Base-by-base conservation (phyloP, 352 stramenopile species). In the Globisporangium megalacanthum region DNA sequence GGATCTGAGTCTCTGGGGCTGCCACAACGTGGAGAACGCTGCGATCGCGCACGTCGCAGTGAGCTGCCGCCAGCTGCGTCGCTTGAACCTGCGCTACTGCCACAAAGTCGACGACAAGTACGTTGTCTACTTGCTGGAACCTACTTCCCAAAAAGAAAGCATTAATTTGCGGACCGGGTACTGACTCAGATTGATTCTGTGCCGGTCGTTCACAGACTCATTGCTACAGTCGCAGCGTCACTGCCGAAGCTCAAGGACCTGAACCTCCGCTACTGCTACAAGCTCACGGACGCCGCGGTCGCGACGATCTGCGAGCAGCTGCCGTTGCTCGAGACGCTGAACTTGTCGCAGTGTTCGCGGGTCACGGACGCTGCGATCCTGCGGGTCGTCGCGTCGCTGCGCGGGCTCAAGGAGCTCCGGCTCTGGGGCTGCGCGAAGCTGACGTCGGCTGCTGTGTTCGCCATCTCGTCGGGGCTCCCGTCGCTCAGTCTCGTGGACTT, bases 191-290 rank as follows among this genome's bases (percentile, higher is more conserved):
- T 29, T 25, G 9, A 19, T 1, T 42, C 29, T 1, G 31, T 36
- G 49, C 14, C 45, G 44, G 14, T 29, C 25, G 25, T 29, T 29
- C 25, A 4, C 20, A 62, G 61, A 22, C 65, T 93, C 8, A 75
- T 92, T 10, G 62, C 73, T 8, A 72, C 69, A 19, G 77, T 95
- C 54, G 81, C 72, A 3, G 19, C 47, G 4, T 20, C 78, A 22
- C 36, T 84, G 36, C 72, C 69, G 9, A 61, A 73, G 44, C 71
- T 95, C 7, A 78, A 77, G 48, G 68, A 89, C 22, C 57, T 95
- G 49, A 92, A 93, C 49, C 41, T 95, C 42, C 83, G 83, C 47
- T 95, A 95, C 65, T 93, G 83, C 71, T 93, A 89, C 79, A 93
- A 93, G 58, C 60, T 95, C 15, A 88, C 85, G 35, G 85, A 95